A percentile compares a stretch with the other conserved stretches of the same genome.
phyloP scores from a whole-genome alignment of 208 protist genomes.

The Herpetomonas samuelpessoai region DNA sequence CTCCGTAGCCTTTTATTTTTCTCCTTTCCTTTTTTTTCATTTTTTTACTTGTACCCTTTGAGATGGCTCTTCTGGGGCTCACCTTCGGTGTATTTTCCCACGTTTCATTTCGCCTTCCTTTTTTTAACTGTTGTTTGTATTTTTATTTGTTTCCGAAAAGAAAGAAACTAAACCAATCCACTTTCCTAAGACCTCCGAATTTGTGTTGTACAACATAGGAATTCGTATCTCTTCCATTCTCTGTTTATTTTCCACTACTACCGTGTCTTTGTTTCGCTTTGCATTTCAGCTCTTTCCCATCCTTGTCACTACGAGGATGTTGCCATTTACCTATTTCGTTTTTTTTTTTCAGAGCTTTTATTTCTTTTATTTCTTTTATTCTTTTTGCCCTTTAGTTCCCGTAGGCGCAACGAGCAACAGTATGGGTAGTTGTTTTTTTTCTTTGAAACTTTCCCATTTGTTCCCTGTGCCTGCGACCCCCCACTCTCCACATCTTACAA shows the following conservation, averaged over 20 bases:
- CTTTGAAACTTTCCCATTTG: conserved; percentile 9
- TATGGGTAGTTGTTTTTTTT: conserved; percentile 13
- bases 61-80: background rate
- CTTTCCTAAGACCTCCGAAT: too few species aligned
- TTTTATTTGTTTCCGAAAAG: too few species aligned
- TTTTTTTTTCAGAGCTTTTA: conserved; percentile 7
- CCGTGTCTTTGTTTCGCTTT: conserved; percentile 7
- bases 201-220: too few species aligned
- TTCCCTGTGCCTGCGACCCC: conserved; percentile 4
- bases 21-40: conserved; percentile 9
- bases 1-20: conserved; percentile 1
- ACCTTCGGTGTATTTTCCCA: conserved; percentile 2
- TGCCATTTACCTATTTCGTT: conserved; percentile 1
- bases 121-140: conserved; percentile 9
- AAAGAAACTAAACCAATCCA: too few species aligned
- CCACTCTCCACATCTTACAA: too few species aligned
- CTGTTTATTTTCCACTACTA: too few species aligned
- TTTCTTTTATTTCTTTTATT: conserved; percentile 12
- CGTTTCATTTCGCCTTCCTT: background rate
- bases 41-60: conserved; percentile 3
- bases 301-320: background rate
- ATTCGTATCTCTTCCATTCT: too few species aligned
- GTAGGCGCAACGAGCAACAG: background rate
- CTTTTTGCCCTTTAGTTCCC: background rate
- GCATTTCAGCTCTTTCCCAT: conserved; percentile 11